These are phyloP conservation scores for Luvunga scandens DNA, from an alignment of 345 rosid genomes.

Conservation along the genomic window DNA sequence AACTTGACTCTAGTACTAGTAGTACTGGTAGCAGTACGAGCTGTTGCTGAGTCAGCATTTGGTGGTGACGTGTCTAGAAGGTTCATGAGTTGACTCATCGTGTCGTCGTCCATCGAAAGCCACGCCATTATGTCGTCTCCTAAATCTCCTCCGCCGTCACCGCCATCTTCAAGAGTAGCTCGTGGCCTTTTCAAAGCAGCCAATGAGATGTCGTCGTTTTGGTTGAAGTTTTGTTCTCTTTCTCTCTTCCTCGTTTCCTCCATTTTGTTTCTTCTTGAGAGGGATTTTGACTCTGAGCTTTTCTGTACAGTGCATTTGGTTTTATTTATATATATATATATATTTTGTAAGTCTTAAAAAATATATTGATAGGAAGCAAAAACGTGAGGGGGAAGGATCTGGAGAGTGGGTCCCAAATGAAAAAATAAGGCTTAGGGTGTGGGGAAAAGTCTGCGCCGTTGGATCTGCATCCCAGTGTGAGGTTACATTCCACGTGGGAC, in stretches of 20 bases:
- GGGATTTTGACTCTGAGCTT: background rate
- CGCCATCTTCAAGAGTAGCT: background rate
- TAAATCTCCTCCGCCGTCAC: conserved; percentile 10
- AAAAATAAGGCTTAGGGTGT: background rate
- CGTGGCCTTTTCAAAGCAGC: conserved; percentile 18
- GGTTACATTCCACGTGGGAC: background rate
- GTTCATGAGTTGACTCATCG: conserved; percentile 48
- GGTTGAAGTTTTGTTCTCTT: conserved; percentile 1
- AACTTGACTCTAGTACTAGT: conserved; percentile 52
- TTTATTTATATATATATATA: too few species aligned
- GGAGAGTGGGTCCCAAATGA: background rate
- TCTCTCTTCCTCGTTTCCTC: conserved; percentile 31
- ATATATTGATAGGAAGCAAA: background rate
- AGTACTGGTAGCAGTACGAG: conserved; percentile 10
- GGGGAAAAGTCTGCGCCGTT: too few species aligned
- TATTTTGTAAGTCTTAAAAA: too few species aligned
- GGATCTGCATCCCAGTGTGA: background rate
- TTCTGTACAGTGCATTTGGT: background rate
- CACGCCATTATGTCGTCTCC: conserved; percentile 31
- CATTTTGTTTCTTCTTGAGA: conserved; percentile 13
- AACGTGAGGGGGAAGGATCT: background rate
- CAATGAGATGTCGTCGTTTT: background rate
- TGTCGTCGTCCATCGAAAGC: conserved; percentile 37
- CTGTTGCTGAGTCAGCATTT: conserved; percentile 1
- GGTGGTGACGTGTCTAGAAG: conserved; percentile 40